Percentiles rank a stretch among this genome's conserved stretches.
Evolutionary conservation across 805 yeast genomes (phyloP).

Genomic region (Metschnikowia gelsemii): DNA sequence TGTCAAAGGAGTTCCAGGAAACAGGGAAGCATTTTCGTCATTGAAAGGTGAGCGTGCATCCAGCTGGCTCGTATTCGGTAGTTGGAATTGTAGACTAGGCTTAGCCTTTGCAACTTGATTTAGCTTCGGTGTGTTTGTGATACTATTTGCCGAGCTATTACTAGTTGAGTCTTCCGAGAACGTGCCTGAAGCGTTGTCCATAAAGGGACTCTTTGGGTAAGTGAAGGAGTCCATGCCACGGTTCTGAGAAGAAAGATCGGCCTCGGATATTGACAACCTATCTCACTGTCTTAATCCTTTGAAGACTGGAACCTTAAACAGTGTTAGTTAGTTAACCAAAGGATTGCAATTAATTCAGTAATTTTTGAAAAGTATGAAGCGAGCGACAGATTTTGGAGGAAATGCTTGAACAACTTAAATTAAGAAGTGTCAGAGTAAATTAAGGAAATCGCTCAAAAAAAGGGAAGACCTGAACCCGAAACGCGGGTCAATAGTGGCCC

Average conservation of each 20-base stretch:
- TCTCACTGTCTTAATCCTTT: too few species aligned
- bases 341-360: too few species aligned
- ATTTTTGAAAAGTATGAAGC: too few species aligned
- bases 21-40: conserved; percentile 4
- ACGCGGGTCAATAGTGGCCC: conserved; percentile 10
- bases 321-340: too few species aligned
- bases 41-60: conserved; percentile 29
- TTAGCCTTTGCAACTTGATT: conserved; percentile 17
- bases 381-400: neutral
- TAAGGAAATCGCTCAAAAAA: neutral
- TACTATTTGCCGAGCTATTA: conserved; percentile 9
- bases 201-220: conserved; percentile 21
- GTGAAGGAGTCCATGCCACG: conserved; percentile 18
- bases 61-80: conserved; percentile 22
- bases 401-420: neutral
- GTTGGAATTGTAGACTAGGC: conserved; percentile 32
- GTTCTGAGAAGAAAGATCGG: neutral
- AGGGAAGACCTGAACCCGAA: conserved; percentile 2
- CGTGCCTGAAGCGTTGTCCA: conserved; percentile 14
- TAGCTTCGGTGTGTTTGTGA: conserved; percentile 22
- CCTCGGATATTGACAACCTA: neutral
- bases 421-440: neutral
- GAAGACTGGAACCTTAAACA: too few species aligned
- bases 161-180: conserved; percentile 10
- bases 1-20: conserved; percentile 17